A percentile compares a stretch with the other conserved stretches of the same genome.
Conservation (phyloP, 1,139 yeast species). For the Candida albicans region DNA sequence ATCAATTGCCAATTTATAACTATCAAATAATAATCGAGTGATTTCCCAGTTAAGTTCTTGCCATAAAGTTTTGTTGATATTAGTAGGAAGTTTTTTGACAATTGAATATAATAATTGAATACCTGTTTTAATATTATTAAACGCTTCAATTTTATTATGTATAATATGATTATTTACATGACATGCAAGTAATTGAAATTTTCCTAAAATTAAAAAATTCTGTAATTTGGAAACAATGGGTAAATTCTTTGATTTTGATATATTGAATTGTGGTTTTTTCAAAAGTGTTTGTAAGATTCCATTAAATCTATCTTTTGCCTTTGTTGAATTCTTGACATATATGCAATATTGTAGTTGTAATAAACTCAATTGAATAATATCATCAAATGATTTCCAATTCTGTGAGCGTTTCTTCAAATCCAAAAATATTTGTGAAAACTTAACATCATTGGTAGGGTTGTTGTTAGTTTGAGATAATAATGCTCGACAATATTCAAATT, state of each 20-base stretch:
- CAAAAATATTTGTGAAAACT: conserved; percentile 17
- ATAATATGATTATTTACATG: conserved; percentile 17
- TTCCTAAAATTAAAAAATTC: conserved; percentile 37
- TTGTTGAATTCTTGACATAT: conserved; percentile 13
- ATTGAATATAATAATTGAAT: conserved; percentile 45
- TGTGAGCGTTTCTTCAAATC: conserved; percentile 19
- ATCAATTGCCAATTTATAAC: conserved; percentile 37
- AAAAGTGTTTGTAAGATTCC: conserved; percentile 25
- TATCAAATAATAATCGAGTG: conserved; percentile 28
- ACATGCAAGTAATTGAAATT: conserved; percentile 33
- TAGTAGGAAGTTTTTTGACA: conserved; percentile 30
- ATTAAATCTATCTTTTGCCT: conserved; percentile 24
- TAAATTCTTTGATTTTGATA: conserved; percentile 16
- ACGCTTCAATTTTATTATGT: conserved; percentile 23
- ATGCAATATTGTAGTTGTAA: conserved; percentile 31
- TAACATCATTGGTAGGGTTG: conserved; percentile 12
- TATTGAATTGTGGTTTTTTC: conserved; percentile 31
- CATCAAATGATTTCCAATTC: conserved; percentile 13
- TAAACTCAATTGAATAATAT: conserved; percentile 29
- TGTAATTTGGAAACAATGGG: conserved; percentile 27
- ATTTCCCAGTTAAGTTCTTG: conserved; percentile 38
- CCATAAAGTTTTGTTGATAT: conserved; percentile 20
- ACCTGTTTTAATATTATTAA: conserved; percentile 34
- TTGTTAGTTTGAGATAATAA: conserved; percentile 2
- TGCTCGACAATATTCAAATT: conserved; percentile 18